These are phyloP conservation scores for Neohortaea acidophila DNA, from an alignment of 495 filamentous ascomycete species.

Conservation along the genomic window DNA sequence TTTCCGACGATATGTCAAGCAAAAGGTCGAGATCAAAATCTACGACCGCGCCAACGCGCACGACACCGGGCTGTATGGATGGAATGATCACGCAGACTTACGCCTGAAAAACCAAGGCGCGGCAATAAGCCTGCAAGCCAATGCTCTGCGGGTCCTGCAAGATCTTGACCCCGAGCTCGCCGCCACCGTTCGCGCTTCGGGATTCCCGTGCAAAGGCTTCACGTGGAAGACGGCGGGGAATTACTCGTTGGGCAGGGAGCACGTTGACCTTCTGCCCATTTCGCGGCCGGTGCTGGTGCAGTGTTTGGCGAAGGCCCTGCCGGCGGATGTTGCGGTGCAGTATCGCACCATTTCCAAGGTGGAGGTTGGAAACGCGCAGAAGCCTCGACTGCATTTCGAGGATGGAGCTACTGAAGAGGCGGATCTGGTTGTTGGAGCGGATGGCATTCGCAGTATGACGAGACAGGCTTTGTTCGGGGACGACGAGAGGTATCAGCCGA, in stretches of 20 bases:
- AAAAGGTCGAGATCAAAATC: neutral
- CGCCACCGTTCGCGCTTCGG: neutral
- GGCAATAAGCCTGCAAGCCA: neutral
- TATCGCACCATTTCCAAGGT: slow-evolving; percentile 13
- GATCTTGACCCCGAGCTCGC: neutral
- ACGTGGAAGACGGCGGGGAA: neutral
- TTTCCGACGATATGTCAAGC: slow-evolving; percentile 27
- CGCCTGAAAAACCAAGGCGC: neutral
- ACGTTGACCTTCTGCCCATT: slow-evolving; percentile 3
- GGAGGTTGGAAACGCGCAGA: slow-evolving; percentile 1
- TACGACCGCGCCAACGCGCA: neutral
- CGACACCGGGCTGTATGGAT: neutral
- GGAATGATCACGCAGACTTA: neutral
- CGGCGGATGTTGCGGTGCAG: slow-evolving; percentile 7
- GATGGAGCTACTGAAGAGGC: slow-evolving; percentile 28
- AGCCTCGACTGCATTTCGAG: slow-evolving; percentile 19
- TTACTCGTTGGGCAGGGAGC: neutral
- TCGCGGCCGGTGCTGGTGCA: slow-evolving; percentile 16
- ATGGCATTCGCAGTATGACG: slow-evolving; percentile 40
- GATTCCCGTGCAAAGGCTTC: neutral
- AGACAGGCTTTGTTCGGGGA: slow-evolving; percentile 33
- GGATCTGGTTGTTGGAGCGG: slow-evolving; percentile 45
- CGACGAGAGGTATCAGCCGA: slow-evolving; percentile 23
- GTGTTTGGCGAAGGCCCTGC: slow-evolving; percentile 9
- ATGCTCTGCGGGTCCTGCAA: neutral